Evolutionary conservation across 768 basidiomycete genomes (phyloP).

Genomic region (Mycena crocata): DNA sequence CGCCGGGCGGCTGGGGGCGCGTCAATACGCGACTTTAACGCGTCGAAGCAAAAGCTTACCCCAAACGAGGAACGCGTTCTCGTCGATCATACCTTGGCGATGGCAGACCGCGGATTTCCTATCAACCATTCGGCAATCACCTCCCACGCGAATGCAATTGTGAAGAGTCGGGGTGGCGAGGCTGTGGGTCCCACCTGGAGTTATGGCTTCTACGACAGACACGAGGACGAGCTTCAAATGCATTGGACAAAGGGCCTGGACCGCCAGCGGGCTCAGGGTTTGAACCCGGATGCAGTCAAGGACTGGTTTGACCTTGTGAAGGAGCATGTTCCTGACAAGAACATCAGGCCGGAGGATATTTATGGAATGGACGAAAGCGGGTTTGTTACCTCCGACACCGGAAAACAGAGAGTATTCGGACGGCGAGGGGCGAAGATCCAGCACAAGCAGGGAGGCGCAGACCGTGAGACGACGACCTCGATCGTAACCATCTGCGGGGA

Average conservation of each 20-base stretch:
- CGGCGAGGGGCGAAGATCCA: background rate
- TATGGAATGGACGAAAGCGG: conserved; percentile 36
- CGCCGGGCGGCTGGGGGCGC: too few species aligned
- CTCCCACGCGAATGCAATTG: conserved; percentile 41
- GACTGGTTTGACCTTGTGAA: conserved; percentile 24
- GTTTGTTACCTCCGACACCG: background rate
- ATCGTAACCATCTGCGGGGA: conserved; percentile 33
- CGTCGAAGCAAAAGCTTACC: background rate
- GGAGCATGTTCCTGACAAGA: background rate
- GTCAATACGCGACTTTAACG: background rate
- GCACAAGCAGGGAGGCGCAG: conserved; percentile 2
- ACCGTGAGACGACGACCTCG: background rate
- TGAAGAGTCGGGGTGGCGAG: conserved; percentile 25
- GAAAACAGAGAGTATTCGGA: background rate
- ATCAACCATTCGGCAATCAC: conserved; percentile 33
- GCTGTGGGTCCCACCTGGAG: conserved; percentile 40
- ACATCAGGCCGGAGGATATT: conserved; percentile 15
- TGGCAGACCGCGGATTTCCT: conserved; percentile 44
- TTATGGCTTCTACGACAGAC: conserved; percentile 39
- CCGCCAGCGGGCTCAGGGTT: background rate
- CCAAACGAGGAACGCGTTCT: conserved; percentile 42
- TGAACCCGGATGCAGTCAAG: conserved; percentile 10
- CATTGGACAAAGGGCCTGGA: background rate
- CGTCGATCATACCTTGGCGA: conserved; percentile 43
- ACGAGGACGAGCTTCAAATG: conserved; percentile 21